A percentile compares a stretch with the other conserved stretches of the same genome.
These are phyloP conservation scores for Vitis rotundifolia DNA, from an alignment of 164 flowering plant genomes.

Conservation along the genomic window DNA sequence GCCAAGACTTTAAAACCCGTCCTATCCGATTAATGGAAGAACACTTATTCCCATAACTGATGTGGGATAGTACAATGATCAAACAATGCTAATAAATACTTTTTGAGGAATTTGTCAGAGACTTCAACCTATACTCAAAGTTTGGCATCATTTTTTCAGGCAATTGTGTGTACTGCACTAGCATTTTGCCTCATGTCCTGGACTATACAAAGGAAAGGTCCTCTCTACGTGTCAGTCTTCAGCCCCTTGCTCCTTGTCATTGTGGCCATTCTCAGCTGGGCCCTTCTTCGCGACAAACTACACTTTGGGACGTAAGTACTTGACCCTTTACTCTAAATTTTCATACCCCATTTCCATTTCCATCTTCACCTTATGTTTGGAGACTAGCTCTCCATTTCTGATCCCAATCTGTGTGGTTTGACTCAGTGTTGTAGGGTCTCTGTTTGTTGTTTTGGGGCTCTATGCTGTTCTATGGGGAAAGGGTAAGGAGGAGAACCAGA, in stretches of 20 bases:
- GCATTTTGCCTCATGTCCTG: conserved; percentile 61
- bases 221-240: conserved; percentile 80
- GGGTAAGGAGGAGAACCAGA: conserved; percentile 39
- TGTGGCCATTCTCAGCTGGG: conserved; percentile 72
- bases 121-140: no score
- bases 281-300: conserved; percentile 59
- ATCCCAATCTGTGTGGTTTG: neutral
- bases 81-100: no score
- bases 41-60: no score
- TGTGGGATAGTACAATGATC: no score
- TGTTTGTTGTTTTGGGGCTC: conserved; percentile 68
- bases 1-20: no score
- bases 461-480: conserved; percentile 89
- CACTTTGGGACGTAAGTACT: conserved; percentile 63
- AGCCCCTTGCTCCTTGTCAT: conserved; percentile 71
- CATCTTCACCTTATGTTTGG: neutral
- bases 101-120: no score
- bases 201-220: conserved; percentile 74
- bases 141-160: conserved; percentile 38
- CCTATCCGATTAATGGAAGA: no score
- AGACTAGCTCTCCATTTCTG: neutral
- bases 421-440: conserved; percentile 64
- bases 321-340: neutral
- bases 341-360: no score
- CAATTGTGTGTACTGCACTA: conserved; percentile 60